Conservation (phyloP, 192 early-diverging fungal genomes). For the Oehlia diaphana region DNA sequence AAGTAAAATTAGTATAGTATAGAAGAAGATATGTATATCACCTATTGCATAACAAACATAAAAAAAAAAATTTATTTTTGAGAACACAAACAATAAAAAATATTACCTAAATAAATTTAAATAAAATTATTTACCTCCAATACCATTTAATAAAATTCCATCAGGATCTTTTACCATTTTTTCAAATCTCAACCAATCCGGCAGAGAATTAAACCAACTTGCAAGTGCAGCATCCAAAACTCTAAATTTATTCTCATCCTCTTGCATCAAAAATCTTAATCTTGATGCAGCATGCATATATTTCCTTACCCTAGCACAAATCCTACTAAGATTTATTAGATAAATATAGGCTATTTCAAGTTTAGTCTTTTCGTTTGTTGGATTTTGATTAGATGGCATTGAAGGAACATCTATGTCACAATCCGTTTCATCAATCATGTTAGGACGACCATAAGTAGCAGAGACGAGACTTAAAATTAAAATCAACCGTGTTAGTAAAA, state of each 20-base stretch:
- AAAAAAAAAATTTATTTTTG: no score
- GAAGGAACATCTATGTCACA: conserved; percentile 8
- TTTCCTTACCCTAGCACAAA: conserved; percentile 22
- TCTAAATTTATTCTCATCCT: conserved; percentile 26
- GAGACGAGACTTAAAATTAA: conserved; percentile 9
- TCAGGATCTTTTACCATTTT: conserved; percentile 10
- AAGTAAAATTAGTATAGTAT: conserved; percentile 13
- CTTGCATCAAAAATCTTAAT: conserved; percentile 13
- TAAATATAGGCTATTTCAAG: conserved; percentile 22
- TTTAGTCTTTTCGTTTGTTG: conserved; percentile 2
- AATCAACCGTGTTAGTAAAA: no score
- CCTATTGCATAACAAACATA: neutral
- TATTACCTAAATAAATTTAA: no score
- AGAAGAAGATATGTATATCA: conserved; percentile 24
- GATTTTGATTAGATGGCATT: neutral
- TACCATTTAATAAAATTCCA: conserved; percentile 25
- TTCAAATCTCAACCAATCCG: conserved; percentile 6
- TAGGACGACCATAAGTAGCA: conserved; percentile 25
- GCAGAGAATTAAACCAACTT: conserved; percentile 10
- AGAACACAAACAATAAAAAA: no score
- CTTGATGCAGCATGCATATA: conserved; percentile 19
- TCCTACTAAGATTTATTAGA: conserved; percentile 5
- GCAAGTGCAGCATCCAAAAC: conserved; percentile 14
- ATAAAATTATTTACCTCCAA: conserved; percentile 18
- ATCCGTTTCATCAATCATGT: conserved; percentile 27